Base-by-base conservation (phyloP, 257 asterid genomes). In the Solanum chmielewskii region DNA sequence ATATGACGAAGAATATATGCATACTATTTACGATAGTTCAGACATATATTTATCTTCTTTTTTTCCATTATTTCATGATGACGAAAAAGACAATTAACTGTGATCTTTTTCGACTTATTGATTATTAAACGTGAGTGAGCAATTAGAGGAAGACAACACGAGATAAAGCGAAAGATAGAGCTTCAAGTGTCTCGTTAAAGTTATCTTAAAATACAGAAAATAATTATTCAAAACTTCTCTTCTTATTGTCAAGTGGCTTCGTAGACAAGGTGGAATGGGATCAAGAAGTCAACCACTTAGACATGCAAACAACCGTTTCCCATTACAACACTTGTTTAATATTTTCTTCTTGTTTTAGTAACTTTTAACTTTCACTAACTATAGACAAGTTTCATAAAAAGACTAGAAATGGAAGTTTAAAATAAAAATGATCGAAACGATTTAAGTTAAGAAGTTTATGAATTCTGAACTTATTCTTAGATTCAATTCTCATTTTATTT, bases 201-300 rank as follows among this genome's bases (percentile, higher is more conserved):
- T 70, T 31, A 3, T 68, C 11, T 8, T 7, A 69, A 21, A 31
- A 20, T 20, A 1, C 2, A 70, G 1, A 70, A 69, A 16, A 70
- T 15, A 31, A 1, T 70, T 5, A 16, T 9, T 31, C 15, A 0
- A 70, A 70, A 9, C 10, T 70, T 7, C n/a, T 33, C 4, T 70
- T 33, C 41, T 31, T 31, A 15, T 20, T 2, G 20, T 70, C 18
- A 74, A 74, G 29, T 35, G 29, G 4, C 81, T 74, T 35, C 11
- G 39, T 29, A 1, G 2, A 9, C 7, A 7, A 10, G 39, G 90
- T 89, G 92, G 23, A 16, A 16, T 52, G 18, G 9, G 1, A 35
- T 87, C 90, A 68, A 77, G 29, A 88, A 92, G 93, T 91, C 94
- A 91, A 91, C 92, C 90, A 29, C 45, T 69, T 69, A 42, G 82